phyloP scores from a whole-genome alignment of 495 filamentous ascomycete species.

The Pseudoneurospora amorphoporcata region DNA sequence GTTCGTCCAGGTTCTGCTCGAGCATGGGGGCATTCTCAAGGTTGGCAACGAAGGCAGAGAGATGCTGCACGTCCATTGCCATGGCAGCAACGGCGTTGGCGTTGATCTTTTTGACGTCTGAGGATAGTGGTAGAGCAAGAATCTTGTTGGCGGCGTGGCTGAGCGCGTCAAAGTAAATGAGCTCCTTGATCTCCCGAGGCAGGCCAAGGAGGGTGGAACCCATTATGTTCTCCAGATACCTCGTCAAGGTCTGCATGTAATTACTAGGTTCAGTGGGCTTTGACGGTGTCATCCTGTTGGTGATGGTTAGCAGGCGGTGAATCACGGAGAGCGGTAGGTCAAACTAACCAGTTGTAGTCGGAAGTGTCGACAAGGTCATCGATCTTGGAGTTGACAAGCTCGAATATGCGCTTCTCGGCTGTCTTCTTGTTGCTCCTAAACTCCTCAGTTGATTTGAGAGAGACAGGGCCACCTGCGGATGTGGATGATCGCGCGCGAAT shows the following conservation, averaged over 20 bases:
- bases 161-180: slow-evolving; percentile 95
- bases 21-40: slow-evolving; percentile 70
- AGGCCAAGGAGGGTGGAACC: slow-evolving; percentile 82
- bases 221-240: slow-evolving; percentile 95
- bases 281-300: slow-evolving; percentile 48
- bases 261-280: slow-evolving; percentile 62
- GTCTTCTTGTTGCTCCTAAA: slow-evolving; percentile 89
- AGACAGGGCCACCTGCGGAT: slow-evolving; percentile 62
- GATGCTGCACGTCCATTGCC: slow-evolving; percentile 69
- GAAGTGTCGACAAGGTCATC: slow-evolving; percentile 94
- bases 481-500: slow-evolving; percentile 70
- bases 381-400: slow-evolving; percentile 97
- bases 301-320: neutral
- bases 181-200: slow-evolving; percentile 87
- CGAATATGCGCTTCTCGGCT: slow-evolving; percentile 95
- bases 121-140: slow-evolving; percentile 71
- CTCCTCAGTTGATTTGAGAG: slow-evolving; percentile 68
- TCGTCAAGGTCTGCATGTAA: slow-evolving; percentile 89
- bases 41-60: slow-evolving; percentile 73
- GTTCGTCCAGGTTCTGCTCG: slow-evolving; percentile 76
- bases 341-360: slow-evolving; percentile 78
- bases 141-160: slow-evolving; percentile 83
- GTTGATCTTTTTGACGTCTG: slow-evolving; percentile 73
- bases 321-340: neutral
- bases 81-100: slow-evolving; percentile 74